phyloP scores from a whole-genome alignment of 179 eudicot genomes.

The Nepenthes alata region DNA sequence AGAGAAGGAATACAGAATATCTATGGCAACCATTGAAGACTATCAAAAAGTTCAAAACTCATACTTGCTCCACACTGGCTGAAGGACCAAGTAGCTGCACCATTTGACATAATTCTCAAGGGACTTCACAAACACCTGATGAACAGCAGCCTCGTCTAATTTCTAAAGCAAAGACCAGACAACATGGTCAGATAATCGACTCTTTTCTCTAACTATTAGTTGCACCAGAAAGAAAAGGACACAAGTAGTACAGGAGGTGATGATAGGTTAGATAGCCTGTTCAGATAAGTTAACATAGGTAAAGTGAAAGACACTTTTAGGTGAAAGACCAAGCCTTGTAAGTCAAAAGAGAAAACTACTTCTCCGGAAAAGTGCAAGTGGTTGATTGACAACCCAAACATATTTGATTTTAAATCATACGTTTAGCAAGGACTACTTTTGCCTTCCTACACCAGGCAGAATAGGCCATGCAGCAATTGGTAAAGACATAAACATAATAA shows the following conservation, averaged over 20 bases:
- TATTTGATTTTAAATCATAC: no score
- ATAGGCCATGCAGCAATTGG: no score
- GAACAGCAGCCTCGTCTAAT: conserved; percentile 93
- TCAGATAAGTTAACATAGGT: no score
- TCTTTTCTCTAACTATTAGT: background rate
- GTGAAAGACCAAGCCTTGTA: no score
- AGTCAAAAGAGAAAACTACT: no score
- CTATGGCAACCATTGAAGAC: background rate
- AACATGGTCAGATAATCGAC: background rate
- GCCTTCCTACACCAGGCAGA: no score
- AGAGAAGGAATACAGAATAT: background rate
- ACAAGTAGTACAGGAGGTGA: background rate
- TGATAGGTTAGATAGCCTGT: no score
- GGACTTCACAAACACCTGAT: conserved; percentile 69
- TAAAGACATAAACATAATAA: no score
- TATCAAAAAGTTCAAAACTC: conserved; percentile 3
- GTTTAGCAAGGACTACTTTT: no score
- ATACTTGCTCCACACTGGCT: conserved; percentile 90
- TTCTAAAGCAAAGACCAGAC: conserved; percentile 41
- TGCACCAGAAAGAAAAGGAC: background rate
- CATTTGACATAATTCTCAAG: conserved; percentile 93
- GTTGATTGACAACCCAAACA: no score
- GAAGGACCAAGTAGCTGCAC: conserved; percentile 77
- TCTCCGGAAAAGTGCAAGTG: background rate
- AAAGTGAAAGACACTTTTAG: no score